Percentiles rank a stretch among this genome's conserved stretches.
phyloP scores from a whole-genome alignment of 2,329 filamentous ascomycete genomes.

The Botryotinia calthae region DNA sequence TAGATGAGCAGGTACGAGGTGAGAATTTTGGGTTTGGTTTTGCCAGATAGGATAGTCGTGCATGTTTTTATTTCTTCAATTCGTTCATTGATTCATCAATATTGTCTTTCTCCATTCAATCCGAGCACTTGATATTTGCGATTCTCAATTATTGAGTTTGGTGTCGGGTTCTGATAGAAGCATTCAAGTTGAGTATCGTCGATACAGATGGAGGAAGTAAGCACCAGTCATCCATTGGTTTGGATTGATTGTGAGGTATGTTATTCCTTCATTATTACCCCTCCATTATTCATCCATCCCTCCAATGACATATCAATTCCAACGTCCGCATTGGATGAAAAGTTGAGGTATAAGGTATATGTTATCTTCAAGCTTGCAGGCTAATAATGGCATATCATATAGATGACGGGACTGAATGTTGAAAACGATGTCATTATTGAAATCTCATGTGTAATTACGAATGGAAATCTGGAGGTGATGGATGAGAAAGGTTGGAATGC shows the following conservation, averaged over 20 bases:
- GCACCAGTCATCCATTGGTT: conserved; percentile 21
- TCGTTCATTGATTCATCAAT: not conserved
- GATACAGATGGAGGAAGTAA: conserved; percentile 16
- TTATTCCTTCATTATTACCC: not conserved
- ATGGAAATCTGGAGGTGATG: conserved; percentile 70
- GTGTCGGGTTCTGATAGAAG: too few relatives aligned
- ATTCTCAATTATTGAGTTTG: not conserved
- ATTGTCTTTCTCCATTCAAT: not conserved
- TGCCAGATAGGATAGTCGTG: not conserved
- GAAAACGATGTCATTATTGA: conserved; percentile 83
- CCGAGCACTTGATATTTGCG: not conserved
- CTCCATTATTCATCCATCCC: not conserved
- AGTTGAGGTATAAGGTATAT: not conserved
- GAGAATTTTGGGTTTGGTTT: not conserved
- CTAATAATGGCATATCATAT: conserved; percentile 26
- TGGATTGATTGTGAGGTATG: conserved; percentile 24
- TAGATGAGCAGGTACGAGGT: conserved; percentile 3
- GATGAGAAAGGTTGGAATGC: conserved; percentile 77
- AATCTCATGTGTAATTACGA: conserved; percentile 89
- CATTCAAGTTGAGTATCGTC: not conserved
- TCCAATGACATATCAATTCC: not conserved
- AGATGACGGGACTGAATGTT: conserved; percentile 91
- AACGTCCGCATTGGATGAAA: not conserved
- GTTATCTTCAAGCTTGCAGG: not conserved
- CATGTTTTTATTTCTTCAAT: not conserved